These are phyloP conservation scores for Lentithecium fluviatile DNA, from an alignment of 495 filamentous ascomycete species.

Conservation along the genomic window DNA sequence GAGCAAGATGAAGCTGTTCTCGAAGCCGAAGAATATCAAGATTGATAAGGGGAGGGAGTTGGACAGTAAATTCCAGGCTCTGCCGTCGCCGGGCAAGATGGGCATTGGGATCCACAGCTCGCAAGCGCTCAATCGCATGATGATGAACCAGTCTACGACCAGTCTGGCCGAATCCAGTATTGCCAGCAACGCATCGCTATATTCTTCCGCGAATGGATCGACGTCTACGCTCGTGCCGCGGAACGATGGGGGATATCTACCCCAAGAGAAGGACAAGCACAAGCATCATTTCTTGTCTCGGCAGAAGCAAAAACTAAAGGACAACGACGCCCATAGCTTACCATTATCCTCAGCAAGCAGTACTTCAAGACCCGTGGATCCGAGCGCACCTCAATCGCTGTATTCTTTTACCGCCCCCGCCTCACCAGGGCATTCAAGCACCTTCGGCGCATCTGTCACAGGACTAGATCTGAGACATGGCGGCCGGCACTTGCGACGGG, in stretches of 20 bases:
- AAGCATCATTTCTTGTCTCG: constrained; percentile 84
- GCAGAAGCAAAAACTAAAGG: constrained; percentile 87
- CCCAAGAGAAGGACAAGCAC: constrained; percentile 66
- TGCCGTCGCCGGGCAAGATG: constrained; percentile 82
- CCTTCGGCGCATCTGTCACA: constrained; percentile 72
- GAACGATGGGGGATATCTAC: constrained; percentile 31
- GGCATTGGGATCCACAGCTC: constrained; percentile 53
- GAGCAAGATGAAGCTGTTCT: constrained; percentile 90
- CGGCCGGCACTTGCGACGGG: constrained; percentile 79
- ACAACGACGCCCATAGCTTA: constrained; percentile 74
- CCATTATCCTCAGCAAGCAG: constrained; percentile 84
- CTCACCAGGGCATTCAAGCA: constrained; percentile 66
- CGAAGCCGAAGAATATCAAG: constrained; percentile 75
- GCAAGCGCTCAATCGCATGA: constrained; percentile 55
- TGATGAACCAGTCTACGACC: constrained; percentile 72
- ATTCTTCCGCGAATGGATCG: constrained; percentile 79
- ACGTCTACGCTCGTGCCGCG: constrained; percentile 68
- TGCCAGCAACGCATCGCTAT: constrained; percentile 68
- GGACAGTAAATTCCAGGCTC: constrained; percentile 60
- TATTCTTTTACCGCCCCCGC: constrained; percentile 73
- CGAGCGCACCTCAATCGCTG: constrained; percentile 76
- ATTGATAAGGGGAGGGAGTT: constrained; percentile 68
- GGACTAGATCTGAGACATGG: constrained; percentile 85
- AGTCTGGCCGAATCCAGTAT: constrained; percentile 64
- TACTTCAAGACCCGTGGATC: constrained; percentile 84